Evolutionary conservation across 2,329 filamentous ascomycete genomes (phyloP), one percentile per base, ranked within the genome.

Genomic region (Stemphylium lycopersici): DNA sequence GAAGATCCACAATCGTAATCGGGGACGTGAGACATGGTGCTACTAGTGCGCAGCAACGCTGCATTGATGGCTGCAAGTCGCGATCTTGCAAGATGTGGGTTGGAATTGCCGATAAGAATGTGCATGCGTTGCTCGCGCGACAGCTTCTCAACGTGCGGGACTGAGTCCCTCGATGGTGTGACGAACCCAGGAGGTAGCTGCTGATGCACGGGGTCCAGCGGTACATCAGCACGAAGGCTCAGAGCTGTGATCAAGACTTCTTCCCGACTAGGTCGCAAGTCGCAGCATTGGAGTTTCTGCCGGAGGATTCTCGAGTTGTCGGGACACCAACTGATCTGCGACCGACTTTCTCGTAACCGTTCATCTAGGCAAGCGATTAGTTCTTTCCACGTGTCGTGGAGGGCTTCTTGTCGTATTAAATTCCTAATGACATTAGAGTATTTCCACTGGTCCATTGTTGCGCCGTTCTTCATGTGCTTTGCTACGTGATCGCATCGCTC

Each of bases 351-450:
- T 40, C 65, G 59, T n/a, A 73, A 48, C 12, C 69, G 62, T 40
- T 72, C 68, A 37, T 74, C 68, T 29, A 74, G 37, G 38, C 63
- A 70, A 11, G 57, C 58, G 39, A 74, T 59, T n/a, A 75, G 58
- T 31, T 73, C 70, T 52, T 75, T 75, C 72, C 72, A 75, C 1
- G 68, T 71, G 47, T 74, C 71, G 44, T 72, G 71, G 31, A 72
- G 55, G 3, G 70, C 68, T 50, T 74, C 71, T 52, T 75, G 73
- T 46, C 73, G 66, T 24, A 75, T 71, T 12, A 76, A 52, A 32
- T 76, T 76, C 11, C 71, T 67, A 38, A 76, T 72, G 12, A 74
- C 71, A 31, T 72, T 75, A 13, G 72, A 73, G 52, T 76, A 75
- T 46, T 73, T 73, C 73, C 73, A 76, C 18, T 72, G 65, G 32